Evolutionary conservation across 257 asterid genomes (phyloP).

Genomic region (Linaria vulgaris): DNA sequence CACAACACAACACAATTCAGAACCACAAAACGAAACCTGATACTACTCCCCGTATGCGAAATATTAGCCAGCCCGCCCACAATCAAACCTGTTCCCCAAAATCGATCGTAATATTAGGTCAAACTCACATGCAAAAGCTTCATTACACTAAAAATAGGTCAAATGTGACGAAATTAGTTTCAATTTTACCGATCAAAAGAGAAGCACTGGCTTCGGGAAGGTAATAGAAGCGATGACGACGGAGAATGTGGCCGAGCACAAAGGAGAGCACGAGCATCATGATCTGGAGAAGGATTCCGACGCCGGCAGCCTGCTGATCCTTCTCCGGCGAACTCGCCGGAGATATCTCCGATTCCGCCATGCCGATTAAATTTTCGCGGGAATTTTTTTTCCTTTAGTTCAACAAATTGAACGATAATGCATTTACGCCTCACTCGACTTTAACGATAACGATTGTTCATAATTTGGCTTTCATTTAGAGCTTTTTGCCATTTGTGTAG

Average conservation of each 20-base stretch:
- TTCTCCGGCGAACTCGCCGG: constrained; percentile 83
- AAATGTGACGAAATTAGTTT: too few species aligned
- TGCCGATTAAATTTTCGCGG: too few species aligned
- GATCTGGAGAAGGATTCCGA: constrained; percentile 97
- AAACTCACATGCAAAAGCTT: too few species aligned
- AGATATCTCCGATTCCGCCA: constrained; percentile 47
- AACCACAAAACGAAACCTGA: constrained; percentile 45
- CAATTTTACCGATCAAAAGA: constrained; percentile 68
- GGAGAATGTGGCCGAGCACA: constrained; percentile 95
- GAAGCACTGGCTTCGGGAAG: constrained; percentile 99
- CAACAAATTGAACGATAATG: too few species aligned
- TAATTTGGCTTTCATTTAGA: too few species aligned
- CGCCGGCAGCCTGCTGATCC: constrained; percentile 98
- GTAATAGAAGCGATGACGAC: constrained; percentile 91
- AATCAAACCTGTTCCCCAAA: constrained; percentile 63
- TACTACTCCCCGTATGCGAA: constrained; percentile 81
- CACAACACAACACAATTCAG: neutral
- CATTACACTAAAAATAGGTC: too few species aligned
- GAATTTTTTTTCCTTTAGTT: too few species aligned
- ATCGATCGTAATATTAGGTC: neutral
- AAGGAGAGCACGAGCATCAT: constrained; percentile 98
- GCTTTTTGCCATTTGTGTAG: too few species aligned
- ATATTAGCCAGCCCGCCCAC: constrained; percentile 91
- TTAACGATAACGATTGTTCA: too few species aligned
- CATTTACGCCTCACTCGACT: too few species aligned